phyloP scores from a whole-genome alignment of 2,329 filamentous ascomycete genomes.

The Pochonia chlamydosporia region DNA sequence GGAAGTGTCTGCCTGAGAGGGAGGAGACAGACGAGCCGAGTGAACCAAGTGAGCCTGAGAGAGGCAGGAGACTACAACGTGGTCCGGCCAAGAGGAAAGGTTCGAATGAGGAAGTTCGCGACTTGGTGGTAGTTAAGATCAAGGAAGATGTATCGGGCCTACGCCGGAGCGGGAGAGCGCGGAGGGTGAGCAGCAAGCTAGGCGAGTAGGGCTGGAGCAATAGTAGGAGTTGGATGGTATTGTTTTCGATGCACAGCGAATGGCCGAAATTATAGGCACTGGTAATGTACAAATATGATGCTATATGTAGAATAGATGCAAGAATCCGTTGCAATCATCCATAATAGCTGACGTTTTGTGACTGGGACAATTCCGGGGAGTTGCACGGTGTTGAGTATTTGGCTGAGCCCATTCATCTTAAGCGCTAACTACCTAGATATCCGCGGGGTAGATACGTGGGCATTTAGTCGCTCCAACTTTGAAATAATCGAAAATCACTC shows the following conservation, averaged over 20 bases:
- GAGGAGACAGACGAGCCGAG: constrained; percentile 20
- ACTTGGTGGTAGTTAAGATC: background rate
- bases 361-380: no score
- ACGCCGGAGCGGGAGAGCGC: constrained; percentile 29
- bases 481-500: no score
- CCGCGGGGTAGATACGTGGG: no score
- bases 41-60: constrained; percentile 18
- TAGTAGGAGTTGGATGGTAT: background rate
- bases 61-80: constrained; percentile 1
- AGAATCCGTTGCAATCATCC: no score
- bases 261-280: background rate
- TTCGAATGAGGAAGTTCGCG: constrained; percentile 1
- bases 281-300: background rate
- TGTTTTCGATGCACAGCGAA: background rate
- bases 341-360: no score
- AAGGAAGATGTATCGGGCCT: constrained; percentile 8
- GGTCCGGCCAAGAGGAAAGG: constrained; percentile 12
- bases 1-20: constrained; percentile 22
- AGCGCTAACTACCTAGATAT: no score
- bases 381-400: no score
- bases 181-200: constrained; percentile 28
- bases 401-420: no score
- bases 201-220: constrained; percentile 7
- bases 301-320: no score
- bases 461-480: no score